Base-by-base conservation (phyloP, 108 stramenopile species). In the Nitzschia palea region DNA sequence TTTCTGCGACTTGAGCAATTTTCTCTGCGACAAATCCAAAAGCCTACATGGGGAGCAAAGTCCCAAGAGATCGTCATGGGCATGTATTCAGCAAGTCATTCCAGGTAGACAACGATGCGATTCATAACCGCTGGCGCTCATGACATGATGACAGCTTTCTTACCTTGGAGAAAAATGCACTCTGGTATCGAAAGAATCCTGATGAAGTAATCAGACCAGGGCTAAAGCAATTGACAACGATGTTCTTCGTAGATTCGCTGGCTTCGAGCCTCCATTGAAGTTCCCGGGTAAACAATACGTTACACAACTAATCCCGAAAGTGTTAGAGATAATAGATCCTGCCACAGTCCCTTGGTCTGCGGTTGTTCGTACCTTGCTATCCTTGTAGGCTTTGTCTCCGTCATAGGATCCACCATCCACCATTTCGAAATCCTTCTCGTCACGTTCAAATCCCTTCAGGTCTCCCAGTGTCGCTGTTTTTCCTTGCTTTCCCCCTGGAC, bases 351-450 rank as follows among this genome's bases (percentile, higher is more conserved):
- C 8, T 48, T 18, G 22, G 4, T 12, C 47, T 12, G 18, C 15
- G 5, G 15, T 48, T 48, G 15, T 18, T 25, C 68, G 3, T 71
- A 77, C 76, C 67, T 83, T 83, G 59, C 73, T 76, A 76, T 95
- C 94, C 68, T 95, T 95, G 86, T 95, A 95, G 4, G 91, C 91
- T 77, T 95, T 95, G 73, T 95, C 94, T 1, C 89, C 83, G 62
- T 95, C 87, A 66, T 85, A 95, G 40, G 64, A 18, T 20, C 61
- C 76, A 3, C 94, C 94, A 76, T 95, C 94, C 15, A 95, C 83
- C 94, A 95, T 95, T 32, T 92, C 89, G 66, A 90, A 95, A 36
- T 55, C 31, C 27, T 32, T 33, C 10, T 80, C 88, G 15, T 80
- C 63, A 36, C 58, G 54, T 42, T 80, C 85, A 20, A 92, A 78